phyloP scores from a whole-genome alignment of 1,284 basidiomycete species.

The Ustilago shanxiensis region DNA sequence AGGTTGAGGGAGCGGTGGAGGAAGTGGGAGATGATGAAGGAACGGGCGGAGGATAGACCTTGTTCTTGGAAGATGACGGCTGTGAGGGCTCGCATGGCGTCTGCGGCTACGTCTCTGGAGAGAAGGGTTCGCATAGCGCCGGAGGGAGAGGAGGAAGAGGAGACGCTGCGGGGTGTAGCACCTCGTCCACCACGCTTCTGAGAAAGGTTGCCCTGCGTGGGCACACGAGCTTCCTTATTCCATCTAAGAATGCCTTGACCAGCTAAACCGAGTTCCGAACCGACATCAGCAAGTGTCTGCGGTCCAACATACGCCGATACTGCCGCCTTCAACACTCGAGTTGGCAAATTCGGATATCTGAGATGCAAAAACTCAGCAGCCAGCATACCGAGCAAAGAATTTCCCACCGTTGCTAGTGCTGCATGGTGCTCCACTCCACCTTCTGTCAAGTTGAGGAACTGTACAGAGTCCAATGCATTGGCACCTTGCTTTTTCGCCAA shows the following conservation, averaged over 20 bases:
- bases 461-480: slow-evolving; percentile 26
- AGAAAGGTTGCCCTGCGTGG: slow-evolving; percentile 7
- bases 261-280: slow-evolving; percentile 73
- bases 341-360: slow-evolving; percentile 90
- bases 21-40: slow-evolving; percentile 55
- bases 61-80: slow-evolving; percentile 74
- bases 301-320: slow-evolving; percentile 92
- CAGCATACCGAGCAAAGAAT: slow-evolving; percentile 90
- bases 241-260: slow-evolving; percentile 69
- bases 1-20: slow-evolving; percentile 73
- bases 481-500: slow-evolving; percentile 32
- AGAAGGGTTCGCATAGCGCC: slow-evolving; percentile 42
- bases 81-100: slow-evolving; percentile 73
- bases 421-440: slow-evolving; percentile 76
- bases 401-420: slow-evolving; percentile 84
- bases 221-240: slow-evolving; percentile 72
- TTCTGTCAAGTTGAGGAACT: slow-evolving; percentile 22
- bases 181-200: slow-evolving; percentile 31
- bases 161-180: not conserved
- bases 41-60: slow-evolving; percentile 44
- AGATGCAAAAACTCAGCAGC: slow-evolving; percentile 86
- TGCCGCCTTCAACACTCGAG: slow-evolving; percentile 87
- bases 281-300: slow-evolving; percentile 83
- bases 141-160: slow-evolving; percentile 1
- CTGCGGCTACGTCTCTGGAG: slow-evolving; percentile 65